Base-by-base conservation (phyloP, 352 stramenopile species). In the Aphanomyces stellatus region DNA sequence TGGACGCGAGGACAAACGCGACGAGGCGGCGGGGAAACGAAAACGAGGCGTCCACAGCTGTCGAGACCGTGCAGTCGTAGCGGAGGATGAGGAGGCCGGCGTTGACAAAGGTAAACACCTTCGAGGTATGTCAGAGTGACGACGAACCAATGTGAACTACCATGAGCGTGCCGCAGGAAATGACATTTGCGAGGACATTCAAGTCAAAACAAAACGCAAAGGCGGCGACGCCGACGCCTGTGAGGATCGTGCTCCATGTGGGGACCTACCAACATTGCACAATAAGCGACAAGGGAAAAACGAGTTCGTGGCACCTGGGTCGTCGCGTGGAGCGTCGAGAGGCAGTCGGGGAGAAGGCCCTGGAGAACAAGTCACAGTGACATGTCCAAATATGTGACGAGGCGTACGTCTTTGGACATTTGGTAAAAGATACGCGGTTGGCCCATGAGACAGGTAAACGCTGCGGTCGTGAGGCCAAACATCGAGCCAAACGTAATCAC, bases 21-120 rank as follows among this genome's bases (percentile, higher is more conserved):
- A 90, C 42, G 34, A 91, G 79, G 10, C 81, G 76, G 7, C 70
- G 69, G 11, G 79, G 66, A 13, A 92, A 81, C 17, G 70, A 30
- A 69, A 70, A 63, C 69, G 7, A 71, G 72, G 17, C 40, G 46
- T 69, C 81, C 51, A 70, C 69, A 48, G 62, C 15, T 34, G 48
- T 35, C 25, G 33, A 25, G 40, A 53, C 31, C 17, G 75, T 11
- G 75, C 68, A 53, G 79, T 80, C 82, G 90, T 43, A 87, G 17
- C 85, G 82, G 31, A 96, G 53, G 15, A 96, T 62, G 33, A 97
- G 72, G 17, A 97, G 87, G n/a, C 89, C 91, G 31, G 89, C 87
- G 73, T 96, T 94, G 15, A 97, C 88, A 60, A 96, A 96, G n/a
- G 88, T 96, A 57, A 97, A 97, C 1, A 96, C 91, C 77, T 96